A percentile compares a stretch with the other conserved stretches of the same genome.
Evolutionary conservation across 2,329 filamentous ascomycete species (phyloP).

Genomic region (Exophiala alcalophila): DNA sequence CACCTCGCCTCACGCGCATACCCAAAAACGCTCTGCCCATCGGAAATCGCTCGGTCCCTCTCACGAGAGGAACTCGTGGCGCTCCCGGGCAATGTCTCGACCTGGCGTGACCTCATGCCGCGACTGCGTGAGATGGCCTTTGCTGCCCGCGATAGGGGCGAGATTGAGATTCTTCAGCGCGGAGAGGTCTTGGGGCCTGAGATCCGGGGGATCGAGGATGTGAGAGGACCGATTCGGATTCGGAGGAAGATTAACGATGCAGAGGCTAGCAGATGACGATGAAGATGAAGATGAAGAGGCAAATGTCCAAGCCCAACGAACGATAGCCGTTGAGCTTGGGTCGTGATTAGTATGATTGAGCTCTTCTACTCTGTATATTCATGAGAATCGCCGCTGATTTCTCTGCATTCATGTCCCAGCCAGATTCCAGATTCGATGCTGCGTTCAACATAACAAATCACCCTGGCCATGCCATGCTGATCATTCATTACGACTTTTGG

Average conservation of each 20-base stretch:
- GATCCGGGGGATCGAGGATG: slow-evolving; percentile 35
- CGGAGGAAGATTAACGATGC: slow-evolving; percentile 4
- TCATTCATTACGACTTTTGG: too few relatives aligned
- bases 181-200: slow-evolving; percentile 38
- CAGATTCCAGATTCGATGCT: too few relatives aligned
- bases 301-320: too few relatives aligned
- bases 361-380: slow-evolving; percentile 4
- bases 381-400: neutral
- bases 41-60: slow-evolving; percentile 50
- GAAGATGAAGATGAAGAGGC: too few relatives aligned
- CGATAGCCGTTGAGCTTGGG: too few relatives aligned
- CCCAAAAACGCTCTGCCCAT: slow-evolving; percentile 55
- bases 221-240: slow-evolving; percentile 47
- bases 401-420: neutral
- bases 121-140: slow-evolving; percentile 43
- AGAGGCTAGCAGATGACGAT: too few relatives aligned
- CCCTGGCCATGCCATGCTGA: too few relatives aligned
- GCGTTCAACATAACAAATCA: too few relatives aligned
- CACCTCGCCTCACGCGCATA: slow-evolving; percentile 36
- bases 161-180: slow-evolving; percentile 50
- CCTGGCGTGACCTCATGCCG: slow-evolving; percentile 51
- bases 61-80: slow-evolving; percentile 40
- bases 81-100: slow-evolving; percentile 30
- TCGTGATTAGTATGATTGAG: too few relatives aligned
- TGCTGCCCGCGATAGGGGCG: slow-evolving; percentile 40